These are phyloP conservation scores for Phytophthora uliginosa DNA, from an alignment of 352 stramenopile genomes.

Conservation along the genomic window DNA sequence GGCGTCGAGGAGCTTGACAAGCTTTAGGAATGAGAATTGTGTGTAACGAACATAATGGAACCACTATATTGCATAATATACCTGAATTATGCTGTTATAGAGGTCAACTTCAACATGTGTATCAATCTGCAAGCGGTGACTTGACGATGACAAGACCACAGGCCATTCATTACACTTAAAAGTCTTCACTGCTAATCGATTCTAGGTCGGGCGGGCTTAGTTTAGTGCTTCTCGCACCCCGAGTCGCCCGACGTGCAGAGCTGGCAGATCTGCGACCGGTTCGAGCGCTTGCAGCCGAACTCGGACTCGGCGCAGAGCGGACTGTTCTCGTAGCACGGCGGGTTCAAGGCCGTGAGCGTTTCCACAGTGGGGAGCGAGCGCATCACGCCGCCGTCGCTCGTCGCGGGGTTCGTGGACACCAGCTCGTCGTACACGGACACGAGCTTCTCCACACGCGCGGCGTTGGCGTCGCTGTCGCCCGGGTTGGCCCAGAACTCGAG, in stretches of 20 bases:
- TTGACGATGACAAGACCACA: constrained; percentile 31
- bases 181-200: constrained; percentile 24
- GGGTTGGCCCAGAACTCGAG: constrained; percentile 79
- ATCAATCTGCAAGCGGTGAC: background rate
- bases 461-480: constrained; percentile 51
- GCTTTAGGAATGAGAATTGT: constrained; percentile 10
- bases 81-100: background rate
- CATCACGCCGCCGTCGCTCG: constrained; percentile 58
- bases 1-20: background rate
- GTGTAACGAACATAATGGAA: background rate
- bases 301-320: constrained; percentile 50
- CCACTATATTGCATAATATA: background rate
- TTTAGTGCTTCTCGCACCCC: constrained; percentile 47
- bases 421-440: constrained; percentile 61
- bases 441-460: constrained; percentile 50
- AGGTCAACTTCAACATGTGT: constrained; percentile 29
- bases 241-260: constrained; percentile 45
- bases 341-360: constrained; percentile 52
- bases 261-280: constrained; percentile 74
- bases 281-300: constrained; percentile 68
- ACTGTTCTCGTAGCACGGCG: constrained; percentile 72
- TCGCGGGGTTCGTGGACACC: constrained; percentile 42
- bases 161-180: constrained; percentile 33
- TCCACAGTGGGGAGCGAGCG: constrained; percentile 47
- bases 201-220: constrained; percentile 9